Conservation (phyloP, 2,329 filamentous ascomycete genomes). For the Trichoderma sp. region DNA sequence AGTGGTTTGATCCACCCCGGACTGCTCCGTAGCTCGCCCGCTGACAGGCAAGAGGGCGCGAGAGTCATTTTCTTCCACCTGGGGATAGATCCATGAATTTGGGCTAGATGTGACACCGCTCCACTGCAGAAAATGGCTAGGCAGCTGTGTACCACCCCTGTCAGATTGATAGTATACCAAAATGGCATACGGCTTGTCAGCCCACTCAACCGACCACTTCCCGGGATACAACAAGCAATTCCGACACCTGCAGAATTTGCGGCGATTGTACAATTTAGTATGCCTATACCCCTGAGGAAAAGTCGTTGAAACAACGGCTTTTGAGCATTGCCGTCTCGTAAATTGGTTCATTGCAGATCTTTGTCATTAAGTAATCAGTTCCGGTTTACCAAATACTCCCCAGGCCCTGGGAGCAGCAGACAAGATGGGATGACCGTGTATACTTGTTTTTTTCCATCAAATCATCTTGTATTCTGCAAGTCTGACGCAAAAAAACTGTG, state of each 20-base stretch:
- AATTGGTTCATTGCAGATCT: slow-evolving; percentile 2
- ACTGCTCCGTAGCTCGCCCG: not conserved
- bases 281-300: slow-evolving; percentile 1
- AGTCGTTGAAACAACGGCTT: slow-evolving; percentile 2
- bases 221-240: not conserved
- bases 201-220: not conserved
- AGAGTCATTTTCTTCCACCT: not conserved
- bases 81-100: not conserved
- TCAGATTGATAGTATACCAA: not conserved
- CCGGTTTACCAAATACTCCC: not conserved
- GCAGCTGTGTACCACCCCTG: not conserved
- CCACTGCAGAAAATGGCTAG: not conserved
- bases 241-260: not conserved
- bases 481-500: not conserved
- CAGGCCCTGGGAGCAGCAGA: not conserved
- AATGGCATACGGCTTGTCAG: not conserved
- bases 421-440: not conserved
- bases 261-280: not conserved
- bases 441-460: not conserved
- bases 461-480: not conserved
- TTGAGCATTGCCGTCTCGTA: not conserved
- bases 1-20: not conserved
- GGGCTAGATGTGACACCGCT: not conserved
- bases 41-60: not conserved
- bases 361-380: slow-evolving; percentile 1